A percentile compares a stretch with the other conserved stretches of the same genome.
phyloP scores from a whole-genome alignment of 345 rosid species.

The Pugionium dolabratum region DNA sequence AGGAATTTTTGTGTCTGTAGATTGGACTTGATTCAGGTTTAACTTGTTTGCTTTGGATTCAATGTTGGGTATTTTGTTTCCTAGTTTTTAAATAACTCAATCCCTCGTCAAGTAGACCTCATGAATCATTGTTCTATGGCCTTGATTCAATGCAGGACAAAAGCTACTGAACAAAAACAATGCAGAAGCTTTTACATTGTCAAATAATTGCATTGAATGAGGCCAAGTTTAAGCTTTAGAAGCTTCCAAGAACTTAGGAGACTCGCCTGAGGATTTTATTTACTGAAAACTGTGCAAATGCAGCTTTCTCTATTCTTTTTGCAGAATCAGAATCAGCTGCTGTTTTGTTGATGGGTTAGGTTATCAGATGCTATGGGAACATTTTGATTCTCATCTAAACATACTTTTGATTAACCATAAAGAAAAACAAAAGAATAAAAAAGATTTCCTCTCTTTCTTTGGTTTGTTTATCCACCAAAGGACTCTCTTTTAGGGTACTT shows the following conservation, averaged over 20 bases:
- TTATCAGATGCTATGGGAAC: constrained; percentile 26
- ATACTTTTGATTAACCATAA: constrained; percentile 6
- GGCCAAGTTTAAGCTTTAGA: background rate
- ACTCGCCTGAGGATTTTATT: background rate
- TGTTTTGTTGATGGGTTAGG: constrained; percentile 33
- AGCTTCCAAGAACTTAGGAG: constrained; percentile 28
- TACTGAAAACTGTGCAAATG: constrained; percentile 4
- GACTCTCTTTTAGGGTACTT: constrained; percentile 31
- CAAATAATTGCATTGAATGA: background rate
- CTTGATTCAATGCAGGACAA: background rate
- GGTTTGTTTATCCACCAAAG: constrained; percentile 37
- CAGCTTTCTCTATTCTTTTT: constrained; percentile 19
- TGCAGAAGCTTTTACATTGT: background rate
- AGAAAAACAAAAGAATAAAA: background rate
- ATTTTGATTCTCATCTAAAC: constrained; percentile 34
- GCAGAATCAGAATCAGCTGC: constrained; percentile 22
- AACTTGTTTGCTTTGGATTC: too few species aligned
- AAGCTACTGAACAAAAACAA: background rate
- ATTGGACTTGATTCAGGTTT: too few species aligned
- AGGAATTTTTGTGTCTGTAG: too few species aligned
- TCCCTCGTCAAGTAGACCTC: too few species aligned
- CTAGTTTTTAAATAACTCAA: too few species aligned
- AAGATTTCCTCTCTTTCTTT: background rate
- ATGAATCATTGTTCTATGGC: too few species aligned
- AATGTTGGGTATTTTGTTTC: too few species aligned